Evolutionary conservation across 345 rosid species (phyloP).

Genomic region (Salix brachista): DNA sequence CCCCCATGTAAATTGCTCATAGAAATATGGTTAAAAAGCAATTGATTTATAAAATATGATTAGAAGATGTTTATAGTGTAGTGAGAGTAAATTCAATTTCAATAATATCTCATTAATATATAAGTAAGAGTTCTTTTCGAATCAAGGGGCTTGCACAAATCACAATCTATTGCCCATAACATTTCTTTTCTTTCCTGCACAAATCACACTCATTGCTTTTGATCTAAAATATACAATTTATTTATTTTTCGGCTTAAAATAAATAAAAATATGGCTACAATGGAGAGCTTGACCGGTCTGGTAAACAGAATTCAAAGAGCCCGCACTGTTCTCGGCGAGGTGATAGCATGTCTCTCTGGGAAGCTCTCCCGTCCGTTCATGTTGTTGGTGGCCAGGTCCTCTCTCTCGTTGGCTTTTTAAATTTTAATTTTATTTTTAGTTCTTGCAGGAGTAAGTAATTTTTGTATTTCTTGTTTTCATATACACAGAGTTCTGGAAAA

Average conservation of each 20-base stretch:
- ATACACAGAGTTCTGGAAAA: conserved; percentile 80
- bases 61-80: too few species aligned
- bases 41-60: too few species aligned
- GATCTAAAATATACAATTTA: not conserved
- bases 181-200: not conserved
- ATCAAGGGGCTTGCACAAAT: not conserved
- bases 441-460: not conserved
- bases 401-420: not conserved
- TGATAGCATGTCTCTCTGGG: conserved; percentile 99
- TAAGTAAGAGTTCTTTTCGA: too few species aligned
- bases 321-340: conserved; percentile 97
- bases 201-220: not conserved
- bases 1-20: too few species aligned
- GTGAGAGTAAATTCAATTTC: too few species aligned
- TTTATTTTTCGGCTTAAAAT: not conserved
- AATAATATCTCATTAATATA: too few species aligned
- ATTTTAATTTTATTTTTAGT: not conserved
- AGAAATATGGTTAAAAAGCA: too few species aligned
- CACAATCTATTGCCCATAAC: not conserved
- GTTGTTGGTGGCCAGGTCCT: conserved; percentile 98
- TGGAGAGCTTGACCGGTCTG: conserved; percentile 91
- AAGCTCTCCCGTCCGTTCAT: conserved; percentile 95
- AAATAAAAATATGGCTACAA: conserved; percentile 70
- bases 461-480: not conserved
- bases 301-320: conserved; percentile 97